phyloP scores from a whole-genome alignment of 164 flowering plant genomes.

The Santalum album region DNA sequence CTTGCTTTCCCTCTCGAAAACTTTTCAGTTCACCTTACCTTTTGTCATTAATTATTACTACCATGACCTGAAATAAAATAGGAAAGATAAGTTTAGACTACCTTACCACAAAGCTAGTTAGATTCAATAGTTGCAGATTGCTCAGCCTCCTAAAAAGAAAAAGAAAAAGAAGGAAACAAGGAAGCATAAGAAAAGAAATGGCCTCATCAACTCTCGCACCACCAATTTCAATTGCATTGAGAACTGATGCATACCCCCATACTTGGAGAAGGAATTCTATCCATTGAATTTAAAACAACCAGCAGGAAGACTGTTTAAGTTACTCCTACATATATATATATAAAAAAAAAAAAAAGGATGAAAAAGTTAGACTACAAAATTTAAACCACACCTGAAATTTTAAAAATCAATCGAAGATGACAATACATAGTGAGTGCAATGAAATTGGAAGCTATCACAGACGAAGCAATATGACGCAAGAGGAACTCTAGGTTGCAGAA shows the following conservation, averaged over 20 bases:
- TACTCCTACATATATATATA: not conserved
- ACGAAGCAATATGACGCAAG: too few species aligned
- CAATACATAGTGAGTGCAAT: not conserved
- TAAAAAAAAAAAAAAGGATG: too few species aligned
- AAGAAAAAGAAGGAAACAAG: not conserved
- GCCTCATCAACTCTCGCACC: too few species aligned
- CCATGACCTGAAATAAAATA: conserved; percentile 20
- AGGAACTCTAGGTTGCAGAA: too few species aligned
- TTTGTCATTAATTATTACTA: conserved; percentile 30
- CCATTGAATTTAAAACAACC: not conserved
- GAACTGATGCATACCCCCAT: not conserved
- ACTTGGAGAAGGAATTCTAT: not conserved
- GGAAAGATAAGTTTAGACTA: conserved; percentile 6
- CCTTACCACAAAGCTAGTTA: conserved; percentile 39
- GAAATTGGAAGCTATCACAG: too few species aligned
- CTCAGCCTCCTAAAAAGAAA: conserved; percentile 22
- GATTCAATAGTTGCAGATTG: conserved; percentile 27
- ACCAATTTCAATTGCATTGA: not conserved
- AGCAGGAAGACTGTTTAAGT: not conserved
- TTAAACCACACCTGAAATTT: too few species aligned
- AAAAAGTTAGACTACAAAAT: too few species aligned
- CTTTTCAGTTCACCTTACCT: conserved; percentile 33
- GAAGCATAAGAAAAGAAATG: not conserved
- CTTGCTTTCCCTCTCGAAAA: conserved; percentile 32
- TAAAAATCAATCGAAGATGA: too few species aligned